Evolutionary conservation across 352 stramenopile genomes (phyloP), one percentile per base, ranked within the genome.

Genomic region (Pythium inflatum): DNA sequence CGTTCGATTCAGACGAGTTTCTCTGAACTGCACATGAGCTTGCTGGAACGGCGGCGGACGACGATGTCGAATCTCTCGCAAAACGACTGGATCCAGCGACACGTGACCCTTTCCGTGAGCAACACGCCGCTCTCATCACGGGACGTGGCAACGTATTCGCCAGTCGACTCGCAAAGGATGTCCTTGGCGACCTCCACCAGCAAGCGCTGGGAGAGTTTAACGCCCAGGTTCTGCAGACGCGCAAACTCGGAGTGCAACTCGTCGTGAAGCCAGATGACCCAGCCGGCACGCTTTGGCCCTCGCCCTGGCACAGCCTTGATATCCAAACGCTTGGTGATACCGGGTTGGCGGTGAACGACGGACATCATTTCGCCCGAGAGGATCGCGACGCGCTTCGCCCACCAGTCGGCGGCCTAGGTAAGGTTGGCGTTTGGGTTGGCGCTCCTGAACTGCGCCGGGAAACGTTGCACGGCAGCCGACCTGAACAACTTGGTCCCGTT

Each of bases 1-100:
- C 27, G 56, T 27, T 68, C 62, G 28, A 75, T 75, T 25, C 51
- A 57, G 31, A 11, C 9, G 5, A 62, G 38, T 24, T 68, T 73
- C 25, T 68, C 50, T 1, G 55, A 27, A 28, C 24, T 58, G 0
- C 57, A 20, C 0, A n/a, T 14, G 7, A 67, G 48, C 65, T 72
- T 72, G 13, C 64, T 55, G 4, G 40, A 41, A 2, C 4, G 6
- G 24, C 6, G 5, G 3, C 56, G n/a, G 8, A 40, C 28, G 14
- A 65, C 43, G 20, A 65, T 55, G 25, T 45, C 28, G 27, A 45
- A 13, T 2, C 43, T 12, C 43, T 54, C 40, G 12, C 43, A 55
- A 5, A 65, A 31, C 9, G 57, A 46, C 40, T 55, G 40, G 2
- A 65, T 30, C 57, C 57, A 65, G 2, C 38, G 34, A n/a, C 16